Base-by-base conservation (phyloP, 1,284 basidiomycete genomes). In the Cryptococcus sp. region DNA sequence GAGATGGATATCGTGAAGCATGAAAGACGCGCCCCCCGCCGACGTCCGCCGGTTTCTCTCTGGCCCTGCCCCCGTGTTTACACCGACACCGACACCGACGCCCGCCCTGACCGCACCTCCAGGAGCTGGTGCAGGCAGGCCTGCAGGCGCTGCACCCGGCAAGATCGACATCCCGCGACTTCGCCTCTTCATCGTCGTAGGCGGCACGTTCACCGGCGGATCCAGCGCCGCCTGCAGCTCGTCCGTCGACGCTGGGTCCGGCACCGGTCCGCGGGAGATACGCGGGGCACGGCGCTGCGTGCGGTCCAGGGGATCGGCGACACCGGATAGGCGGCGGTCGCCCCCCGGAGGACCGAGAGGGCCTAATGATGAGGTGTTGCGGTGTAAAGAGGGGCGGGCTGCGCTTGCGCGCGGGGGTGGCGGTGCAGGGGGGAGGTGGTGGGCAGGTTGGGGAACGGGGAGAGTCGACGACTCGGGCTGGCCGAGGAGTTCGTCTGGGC, bases 151-250 rank as follows among this genome's bases (percentile, higher is more conserved):
- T 4, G 53, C 33, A 5, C 24, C 46, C 16, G 62, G 53, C 7
- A 50, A 21, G 38, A 59, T 43, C 13, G 64, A 61, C 47, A 61
- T 15, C 15, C 53, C 54, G 37, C 61, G 48, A 39, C 55, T 50
- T 15, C 53, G 55, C 24, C 51, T 47, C 42, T 62, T 54, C 4
- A 43, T 52, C 15, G 53, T 57, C 15, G 55, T 52, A 13, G 55
- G 49, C 3, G 53, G 46, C 1, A 54, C 79, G 78, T 42, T 81
- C 80, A 61, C 38, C 1, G 47, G 21, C 24, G 66, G 69, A 45
- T 69, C 69, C 11, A 68, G 54, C 9, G 62, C 65, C 16, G 64
- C 69, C 57, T 71, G 65, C 28, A 71, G 55, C 42, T 69, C 62
- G 37, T 63, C 62, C 2, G 63, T 63, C 23, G 61, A 55, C 47